A percentile compares a stretch with the other conserved stretches of the same genome.
These are phyloP conservation scores for Globisporangium recalcitrans DNA, from an alignment of 352 stramenopile genomes.

Conservation along the genomic window DNA sequence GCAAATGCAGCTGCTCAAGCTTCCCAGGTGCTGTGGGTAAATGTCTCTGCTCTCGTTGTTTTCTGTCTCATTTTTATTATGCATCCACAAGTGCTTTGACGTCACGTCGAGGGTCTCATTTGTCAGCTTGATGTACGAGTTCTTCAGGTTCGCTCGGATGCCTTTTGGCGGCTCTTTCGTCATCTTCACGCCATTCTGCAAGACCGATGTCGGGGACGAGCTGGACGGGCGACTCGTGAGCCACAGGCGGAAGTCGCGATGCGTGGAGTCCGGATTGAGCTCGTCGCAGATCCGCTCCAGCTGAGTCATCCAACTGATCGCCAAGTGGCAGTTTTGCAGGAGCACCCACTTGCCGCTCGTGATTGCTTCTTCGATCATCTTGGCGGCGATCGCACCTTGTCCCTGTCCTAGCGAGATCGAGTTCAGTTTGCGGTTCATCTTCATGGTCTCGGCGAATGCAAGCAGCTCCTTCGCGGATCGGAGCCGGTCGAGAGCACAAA, in stretches of 20 bases:
- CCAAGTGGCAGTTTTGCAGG: constrained; percentile 90
- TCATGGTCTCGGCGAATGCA: constrained; percentile 79
- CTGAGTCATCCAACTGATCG: constrained; percentile 90
- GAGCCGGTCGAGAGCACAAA: constrained; percentile 89
- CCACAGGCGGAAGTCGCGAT: constrained; percentile 92
- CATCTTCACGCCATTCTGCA: constrained; percentile 93
- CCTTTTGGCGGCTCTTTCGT: constrained; percentile 92
- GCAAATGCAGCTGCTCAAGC: constrained; percentile 1
- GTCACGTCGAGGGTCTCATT: constrained; percentile 43
- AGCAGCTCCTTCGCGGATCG: constrained; percentile 88
- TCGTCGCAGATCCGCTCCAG: constrained; percentile 91
- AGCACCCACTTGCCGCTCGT: constrained; percentile 90
- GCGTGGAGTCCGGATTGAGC: constrained; percentile 74
- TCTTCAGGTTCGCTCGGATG: constrained; percentile 85
- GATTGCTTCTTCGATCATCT: constrained; percentile 85
- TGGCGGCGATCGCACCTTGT: constrained; percentile 79
- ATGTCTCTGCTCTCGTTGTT: neutral
- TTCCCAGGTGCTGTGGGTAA: neutral
- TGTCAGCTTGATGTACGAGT: constrained; percentile 89
- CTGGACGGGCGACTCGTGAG: constrained; percentile 75
- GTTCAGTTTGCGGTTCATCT: constrained; percentile 78
- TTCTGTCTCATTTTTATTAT: neutral
- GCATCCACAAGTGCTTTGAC: constrained; percentile 6
- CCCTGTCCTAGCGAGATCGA: constrained; percentile 90
- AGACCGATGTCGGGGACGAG: constrained; percentile 80